These are phyloP conservation scores for Schwanniomyces occidentalis DNA, from an alignment of 805 yeast species.

Conservation along the genomic window DNA sequence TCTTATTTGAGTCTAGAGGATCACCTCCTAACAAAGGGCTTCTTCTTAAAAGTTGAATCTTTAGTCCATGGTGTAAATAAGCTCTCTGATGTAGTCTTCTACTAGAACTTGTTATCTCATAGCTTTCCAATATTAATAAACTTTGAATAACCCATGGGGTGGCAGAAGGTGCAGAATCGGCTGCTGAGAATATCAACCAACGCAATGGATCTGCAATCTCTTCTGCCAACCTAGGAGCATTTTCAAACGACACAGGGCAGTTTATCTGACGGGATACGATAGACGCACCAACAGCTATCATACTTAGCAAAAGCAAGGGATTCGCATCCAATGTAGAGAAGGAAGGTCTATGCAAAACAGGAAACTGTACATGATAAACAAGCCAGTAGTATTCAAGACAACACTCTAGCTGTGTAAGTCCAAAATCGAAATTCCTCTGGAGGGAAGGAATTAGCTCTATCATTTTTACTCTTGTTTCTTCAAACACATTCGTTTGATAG, in stretches of 20 bases:
- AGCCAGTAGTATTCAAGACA: constrained; percentile 47
- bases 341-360: constrained; percentile 57
- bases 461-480: constrained; percentile 2
- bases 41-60: constrained; percentile 21
- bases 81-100: constrained; percentile 73
- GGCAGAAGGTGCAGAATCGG: constrained; percentile 72
- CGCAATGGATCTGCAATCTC: constrained; percentile 58
- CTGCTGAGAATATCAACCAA: constrained; percentile 63
- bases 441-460: constrained; percentile 6
- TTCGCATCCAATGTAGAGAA: constrained; percentile 48
- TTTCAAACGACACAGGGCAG: neutral
- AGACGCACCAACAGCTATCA: constrained; percentile 56
- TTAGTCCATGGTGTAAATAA: constrained; percentile 77
- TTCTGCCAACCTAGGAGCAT: constrained; percentile 36
- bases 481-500: constrained; percentile 2
- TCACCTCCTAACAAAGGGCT: constrained; percentile 38
- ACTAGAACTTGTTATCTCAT: constrained; percentile 66
- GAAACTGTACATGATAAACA: constrained; percentile 54
- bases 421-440: constrained; percentile 6
- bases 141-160: constrained; percentile 72
- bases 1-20: constrained; percentile 22
- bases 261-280: constrained; percentile 22
- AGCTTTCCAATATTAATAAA: constrained; percentile 63
- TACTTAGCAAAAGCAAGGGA: constrained; percentile 49
- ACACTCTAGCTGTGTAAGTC: constrained; percentile 6